Evolutionary conservation across 1,284 basidiomycete genomes (phyloP), one percentile per base, ranked within the genome.

Genomic region (Cryptococcus neoformans): DNA sequence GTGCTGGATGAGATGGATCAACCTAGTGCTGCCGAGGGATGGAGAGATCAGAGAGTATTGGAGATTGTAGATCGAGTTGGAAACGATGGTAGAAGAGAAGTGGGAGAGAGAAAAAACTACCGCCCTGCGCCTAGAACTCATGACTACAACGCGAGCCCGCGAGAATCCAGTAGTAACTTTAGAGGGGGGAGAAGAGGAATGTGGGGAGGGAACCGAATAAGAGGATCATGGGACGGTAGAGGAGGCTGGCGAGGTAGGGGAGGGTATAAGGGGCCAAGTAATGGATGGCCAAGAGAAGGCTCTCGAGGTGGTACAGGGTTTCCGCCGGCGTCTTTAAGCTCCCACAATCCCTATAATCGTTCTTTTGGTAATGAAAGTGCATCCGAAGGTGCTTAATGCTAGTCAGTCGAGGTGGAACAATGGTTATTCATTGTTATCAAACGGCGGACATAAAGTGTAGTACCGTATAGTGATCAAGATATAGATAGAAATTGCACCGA

Each of bases 21-120:
- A 55, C 66, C 69, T 5, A 28, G 35, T 3, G 60, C 48, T 21
- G 66, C 64, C 4, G 37, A 54, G 10, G 72, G 71, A 68, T 61
- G 50, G 7, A 51, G 41, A 6, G 58, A 57, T 16, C 41, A 50
- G 7, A 12, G 63, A n/a, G 44, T 21, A 36, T 9, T 44, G 16
- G 37, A 46, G 35, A 28, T 65, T 28, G 47, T 63, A 49, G 45
- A n/a, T 9, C 51, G 51, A 49, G 51, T 64, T 10, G 59, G 57
- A 10, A 52, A 41, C 16, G 47, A 44, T 16, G 54, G 55, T 14
- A 21, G 49, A 36, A n/a, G 53, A 28, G 51, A 53, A 39, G 6
- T 28, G 12, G 52, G 47, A 16, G 40, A 28, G 10, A 52, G 42
- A 21, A 38, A 36, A 12, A 40, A 34, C 8, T 39, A 36, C n/a